Conservation (phyloP, 257 asterid genomes). For the Salvia miltiorrhiza region DNA sequence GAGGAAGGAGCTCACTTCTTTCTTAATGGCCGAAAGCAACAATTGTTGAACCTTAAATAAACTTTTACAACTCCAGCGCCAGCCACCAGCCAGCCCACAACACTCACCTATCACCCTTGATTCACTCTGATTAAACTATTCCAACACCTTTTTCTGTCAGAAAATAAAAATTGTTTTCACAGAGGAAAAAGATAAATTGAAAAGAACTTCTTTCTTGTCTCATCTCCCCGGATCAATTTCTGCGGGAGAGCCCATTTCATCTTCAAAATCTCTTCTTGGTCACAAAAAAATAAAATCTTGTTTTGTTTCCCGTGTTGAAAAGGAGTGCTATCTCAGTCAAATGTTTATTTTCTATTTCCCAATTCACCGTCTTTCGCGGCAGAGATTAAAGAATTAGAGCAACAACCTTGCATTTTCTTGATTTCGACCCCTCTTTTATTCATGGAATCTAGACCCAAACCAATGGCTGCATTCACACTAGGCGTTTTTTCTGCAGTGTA, state of each 20-base stretch:
- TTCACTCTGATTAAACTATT: neutral
- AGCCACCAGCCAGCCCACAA: neutral
- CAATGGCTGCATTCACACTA: neutral
- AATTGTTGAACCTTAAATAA: neutral
- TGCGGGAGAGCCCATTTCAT: slow-evolving; percentile 7
- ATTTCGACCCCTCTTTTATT: slow-evolving; percentile 11
- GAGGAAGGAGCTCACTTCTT: neutral
- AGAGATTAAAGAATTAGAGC: slow-evolving; percentile 11
- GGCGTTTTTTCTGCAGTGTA: neutral
- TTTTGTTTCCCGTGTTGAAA: neutral
- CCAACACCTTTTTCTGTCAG: slow-evolving; percentile 6
- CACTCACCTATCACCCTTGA: no score
- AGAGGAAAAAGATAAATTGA: neutral
- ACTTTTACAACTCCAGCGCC: neutral
- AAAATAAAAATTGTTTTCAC: neutral
- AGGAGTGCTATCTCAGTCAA: slow-evolving; percentile 17
- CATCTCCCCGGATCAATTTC: neutral
- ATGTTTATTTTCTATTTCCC: neutral
- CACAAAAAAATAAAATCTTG: neutral
- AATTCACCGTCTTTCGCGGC: slow-evolving; percentile 23
- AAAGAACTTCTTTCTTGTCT: neutral
- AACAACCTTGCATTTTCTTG: slow-evolving; percentile 6
- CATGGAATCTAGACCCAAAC: slow-evolving; percentile 10
- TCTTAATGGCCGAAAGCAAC: slow-evolving; percentile 3
- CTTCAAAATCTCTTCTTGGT: neutral